Base-by-base conservation (phyloP, 495 filamentous ascomycete species). In the Letharia lupina region DNA sequence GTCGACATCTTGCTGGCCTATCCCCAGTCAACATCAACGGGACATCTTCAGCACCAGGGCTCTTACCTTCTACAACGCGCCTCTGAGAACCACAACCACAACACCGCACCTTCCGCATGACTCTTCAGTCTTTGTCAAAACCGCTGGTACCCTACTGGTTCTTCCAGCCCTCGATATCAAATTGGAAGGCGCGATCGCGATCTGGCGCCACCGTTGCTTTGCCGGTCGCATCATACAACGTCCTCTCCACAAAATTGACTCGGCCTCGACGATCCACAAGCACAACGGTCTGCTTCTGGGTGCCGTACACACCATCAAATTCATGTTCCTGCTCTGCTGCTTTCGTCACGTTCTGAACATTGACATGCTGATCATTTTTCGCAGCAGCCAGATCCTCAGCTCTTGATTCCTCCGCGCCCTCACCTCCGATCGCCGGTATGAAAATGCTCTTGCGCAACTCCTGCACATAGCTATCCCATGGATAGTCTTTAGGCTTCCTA, bases 261-360 rank as follows among this genome's bases (percentile, higher is more conserved):
- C 86, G 84, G 18, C 93, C 93, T 28, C 87, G 79, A 72, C 82
- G 82, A 67, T 86, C 85, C 37, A 96, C 87, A 23, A 98, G 80
- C 35, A 98, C 78, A 16, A 98, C 78, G 0, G 91, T 96, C 79
- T 98, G 93, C 69, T 91, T 86, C 74, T 96, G 91, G 2, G 94
- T 98, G n/a, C 94, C 94, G 76, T 98, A 98, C 18, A 84, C 75
- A 15, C 87, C 86, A 23, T 79, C 81, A 71, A 82, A 78, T 54
- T 69, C 71, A 70, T 71, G 37, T 72, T 68, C 42, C 72, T 70
- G 60, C n/a, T 64, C 58, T 28, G 67, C 69, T 37, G 75, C 70
- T 13, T 68, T 40, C 4, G 63, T 67, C 23, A 48, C 65, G 37
- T 66, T 67, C 67, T 70, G 61, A 60, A 71, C 37, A 35, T 39